Percentiles rank a stretch among this genome's conserved stretches.
phyloP scores from a whole-genome alignment of 805 yeast species.

The Kluyveromyces dobzhanskii region DNA sequence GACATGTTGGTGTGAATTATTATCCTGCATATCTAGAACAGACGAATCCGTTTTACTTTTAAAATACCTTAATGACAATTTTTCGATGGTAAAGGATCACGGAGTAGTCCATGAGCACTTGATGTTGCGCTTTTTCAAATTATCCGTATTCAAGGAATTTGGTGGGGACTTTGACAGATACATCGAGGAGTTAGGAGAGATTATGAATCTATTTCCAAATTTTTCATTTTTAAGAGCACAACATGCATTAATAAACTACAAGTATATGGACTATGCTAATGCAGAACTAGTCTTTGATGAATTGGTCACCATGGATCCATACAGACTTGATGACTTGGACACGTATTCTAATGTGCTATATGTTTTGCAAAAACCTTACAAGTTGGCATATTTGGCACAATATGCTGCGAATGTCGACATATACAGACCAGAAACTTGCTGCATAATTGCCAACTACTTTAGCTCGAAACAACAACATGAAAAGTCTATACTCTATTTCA shows the following conservation, averaged over 20 bases:
- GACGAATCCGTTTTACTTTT: constrained; percentile 47
- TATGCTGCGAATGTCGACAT: constrained; percentile 73
- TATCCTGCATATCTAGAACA: constrained; percentile 48
- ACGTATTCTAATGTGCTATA: constrained; percentile 89
- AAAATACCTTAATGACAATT: constrained; percentile 30
- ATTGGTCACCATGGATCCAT: constrained; percentile 66
- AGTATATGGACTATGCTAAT: constrained; percentile 73
- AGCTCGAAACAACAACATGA: constrained; percentile 90
- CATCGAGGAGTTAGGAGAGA: constrained; percentile 39
- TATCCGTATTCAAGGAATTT: constrained; percentile 68
- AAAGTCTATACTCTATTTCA: constrained; percentile 86
- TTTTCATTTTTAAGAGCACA: constrained; percentile 72
- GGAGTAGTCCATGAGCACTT: constrained; percentile 12
- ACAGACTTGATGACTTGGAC: constrained; percentile 84
- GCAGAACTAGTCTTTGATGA: constrained; percentile 77
- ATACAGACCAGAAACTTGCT: constrained; percentile 90
- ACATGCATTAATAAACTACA: constrained; percentile 72
- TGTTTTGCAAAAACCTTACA: constrained; percentile 83
- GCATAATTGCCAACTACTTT: constrained; percentile 88
- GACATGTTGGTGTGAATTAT: constrained; percentile 86
- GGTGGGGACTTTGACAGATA: constrained; percentile 57
- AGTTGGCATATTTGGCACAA: constrained; percentile 81
- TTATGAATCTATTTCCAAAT: constrained; percentile 55
- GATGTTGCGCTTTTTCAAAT: constrained; percentile 51
- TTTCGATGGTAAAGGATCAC: constrained; percentile 8